These are phyloP conservation scores for Pseudonitzschia multiseries DNA, from an alignment of 108 stramenopile species.

Conservation along the genomic window DNA sequence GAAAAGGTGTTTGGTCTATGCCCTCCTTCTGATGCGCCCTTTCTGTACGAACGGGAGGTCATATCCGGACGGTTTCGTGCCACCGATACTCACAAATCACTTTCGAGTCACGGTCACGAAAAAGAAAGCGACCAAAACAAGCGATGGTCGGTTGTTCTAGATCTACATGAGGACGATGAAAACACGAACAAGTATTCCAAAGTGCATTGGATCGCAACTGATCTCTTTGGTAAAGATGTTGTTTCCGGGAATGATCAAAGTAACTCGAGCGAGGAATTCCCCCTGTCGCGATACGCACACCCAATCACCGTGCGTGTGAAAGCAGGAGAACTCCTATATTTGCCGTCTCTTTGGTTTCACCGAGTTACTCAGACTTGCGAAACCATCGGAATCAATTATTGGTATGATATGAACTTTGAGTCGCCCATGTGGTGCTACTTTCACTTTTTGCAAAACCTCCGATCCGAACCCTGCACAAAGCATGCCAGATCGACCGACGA, in stretches of 20 bases:
- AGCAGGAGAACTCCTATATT: constrained; percentile 73
- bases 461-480: not conserved
- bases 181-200: constrained; percentile 11
- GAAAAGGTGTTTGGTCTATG: constrained; percentile 90
- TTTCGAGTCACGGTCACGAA: not conserved
- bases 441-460: constrained; percentile 58
- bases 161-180: not conserved
- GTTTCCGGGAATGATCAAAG: not conserved
- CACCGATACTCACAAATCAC: not conserved
- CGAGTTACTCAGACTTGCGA: constrained; percentile 88
- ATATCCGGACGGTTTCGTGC: constrained; percentile 11
- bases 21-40: constrained; percentile 85
- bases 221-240: constrained; percentile 28
- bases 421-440: constrained; percentile 74
- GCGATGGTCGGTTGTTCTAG: constrained; percentile 17
- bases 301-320: constrained; percentile 44
- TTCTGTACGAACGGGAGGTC: constrained; percentile 55
- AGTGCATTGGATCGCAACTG: constrained; percentile 61
- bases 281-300: constrained; percentile 44
- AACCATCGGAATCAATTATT: constrained; percentile 94
- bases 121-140: not conserved
- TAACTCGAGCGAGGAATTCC: constrained; percentile 29
- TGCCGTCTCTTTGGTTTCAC: constrained; percentile 96
- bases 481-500: not conserved
- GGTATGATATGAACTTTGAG: constrained; percentile 97